phyloP scores from a whole-genome alignment of 495 filamentous ascomycete genomes.

The Bacidia rubella region DNA sequence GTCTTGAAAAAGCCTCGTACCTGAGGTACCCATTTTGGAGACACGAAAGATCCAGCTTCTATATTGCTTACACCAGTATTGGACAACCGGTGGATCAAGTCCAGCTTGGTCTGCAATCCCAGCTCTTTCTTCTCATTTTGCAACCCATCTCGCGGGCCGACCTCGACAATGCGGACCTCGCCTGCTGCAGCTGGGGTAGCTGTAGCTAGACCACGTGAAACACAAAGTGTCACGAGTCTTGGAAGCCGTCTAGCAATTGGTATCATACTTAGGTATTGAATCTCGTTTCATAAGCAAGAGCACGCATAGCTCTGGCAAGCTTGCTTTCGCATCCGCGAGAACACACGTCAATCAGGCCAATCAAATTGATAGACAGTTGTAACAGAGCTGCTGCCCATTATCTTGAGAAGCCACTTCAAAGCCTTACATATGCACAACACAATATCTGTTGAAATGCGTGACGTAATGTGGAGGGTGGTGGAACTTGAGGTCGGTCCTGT shows the following conservation, averaged over 20 bases:
- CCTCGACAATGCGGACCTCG: constrained; percentile 67
- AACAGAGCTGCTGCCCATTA: no score
- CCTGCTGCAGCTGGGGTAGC: constrained; percentile 14
- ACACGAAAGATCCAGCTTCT: constrained; percentile 90
- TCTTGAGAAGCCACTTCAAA: no score
- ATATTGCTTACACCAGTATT: constrained; percentile 75
- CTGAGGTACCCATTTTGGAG: constrained; percentile 97
- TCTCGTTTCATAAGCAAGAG: neutral
- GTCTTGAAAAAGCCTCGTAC: constrained; percentile 30
- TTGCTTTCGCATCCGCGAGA: no score
- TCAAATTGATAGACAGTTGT: no score
- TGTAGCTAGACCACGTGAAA: constrained; percentile 4
- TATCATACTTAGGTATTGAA: neutral
- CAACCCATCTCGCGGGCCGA: constrained; percentile 84
- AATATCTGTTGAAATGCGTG: no score
- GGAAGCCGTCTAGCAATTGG: neutral
- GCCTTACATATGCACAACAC: no score
- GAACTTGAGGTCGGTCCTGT: no score
- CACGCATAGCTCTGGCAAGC: no score
- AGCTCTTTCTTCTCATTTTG: constrained; percentile 90
- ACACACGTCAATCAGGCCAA: no score
- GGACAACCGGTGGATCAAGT: constrained; percentile 68
- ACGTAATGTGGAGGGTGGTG: no score
- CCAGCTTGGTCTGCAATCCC: constrained; percentile 67
- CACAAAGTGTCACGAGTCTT: neutral